A percentile compares a stretch with the other conserved stretches of the same genome.
These are phyloP conservation scores for Arabidopsis hybrid DNA, from an alignment of 441 rosid species.

Conservation along the genomic window DNA sequence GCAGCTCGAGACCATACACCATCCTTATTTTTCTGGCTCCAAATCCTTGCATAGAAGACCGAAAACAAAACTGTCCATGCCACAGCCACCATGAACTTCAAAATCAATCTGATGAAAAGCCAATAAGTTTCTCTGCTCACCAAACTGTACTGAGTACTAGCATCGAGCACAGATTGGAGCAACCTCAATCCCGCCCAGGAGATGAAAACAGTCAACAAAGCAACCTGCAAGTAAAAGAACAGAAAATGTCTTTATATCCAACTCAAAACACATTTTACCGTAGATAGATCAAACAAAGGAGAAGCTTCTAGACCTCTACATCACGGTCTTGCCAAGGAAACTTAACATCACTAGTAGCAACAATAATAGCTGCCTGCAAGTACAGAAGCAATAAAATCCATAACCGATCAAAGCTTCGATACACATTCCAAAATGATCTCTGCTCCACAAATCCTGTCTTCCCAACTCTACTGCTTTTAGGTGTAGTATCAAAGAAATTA, in stretches of 20 bases:
- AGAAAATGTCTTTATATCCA: conserved; percentile 9
- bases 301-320: conserved; percentile 48
- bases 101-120: conserved; percentile 63
- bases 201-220: conserved; percentile 67
- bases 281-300: conserved; percentile 19
- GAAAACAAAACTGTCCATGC: conserved; percentile 64
- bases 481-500: conserved; percentile 51
- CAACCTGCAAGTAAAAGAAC: conserved; percentile 51
- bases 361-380: conserved; percentile 65
- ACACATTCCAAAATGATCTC: conserved; percentile 71
- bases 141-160: conserved; percentile 71
- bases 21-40: conserved; percentile 65
- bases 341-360: conserved; percentile 54
- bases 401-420: conserved; percentile 69
- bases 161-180: conserved; percentile 69
- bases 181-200: conserved; percentile 72
- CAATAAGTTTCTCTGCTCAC: conserved; percentile 62
- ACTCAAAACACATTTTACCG: background rate
- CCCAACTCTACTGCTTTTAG: conserved; percentile 59
- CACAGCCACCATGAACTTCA: conserved; percentile 60
- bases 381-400: conserved; percentile 65
- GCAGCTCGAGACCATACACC: conserved; percentile 58
- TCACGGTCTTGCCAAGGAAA: conserved; percentile 57
- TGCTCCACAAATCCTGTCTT: conserved; percentile 84
- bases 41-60: conserved; percentile 65